Evolutionary conservation across 75 land plant species (phyloP).

Genomic region (Cryptomeria japonica): DNA sequence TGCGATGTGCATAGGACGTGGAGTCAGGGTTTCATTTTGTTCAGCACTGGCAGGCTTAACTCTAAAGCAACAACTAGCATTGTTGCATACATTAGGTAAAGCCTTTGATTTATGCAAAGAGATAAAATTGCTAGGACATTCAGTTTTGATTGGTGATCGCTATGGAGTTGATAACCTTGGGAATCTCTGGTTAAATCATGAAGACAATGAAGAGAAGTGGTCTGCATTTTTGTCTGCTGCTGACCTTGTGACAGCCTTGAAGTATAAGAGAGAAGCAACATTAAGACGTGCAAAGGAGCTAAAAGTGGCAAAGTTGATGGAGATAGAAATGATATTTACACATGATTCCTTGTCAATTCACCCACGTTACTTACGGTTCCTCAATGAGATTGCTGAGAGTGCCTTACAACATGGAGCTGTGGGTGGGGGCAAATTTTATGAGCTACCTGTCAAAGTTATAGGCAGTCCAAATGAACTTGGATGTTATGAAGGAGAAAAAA

Average conservation of each 20-base stretch:
- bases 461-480: conserved; percentile 8
- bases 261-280: conserved; percentile 18
- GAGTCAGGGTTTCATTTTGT: conserved; percentile 37
- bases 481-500: conserved; percentile 1
- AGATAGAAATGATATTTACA: conserved; percentile 49
- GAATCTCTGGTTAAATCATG: conserved; percentile 36
- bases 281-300: conserved; percentile 28
- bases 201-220: conserved; percentile 29
- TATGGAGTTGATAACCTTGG: conserved; percentile 49
- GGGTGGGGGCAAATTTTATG: conserved; percentile 34
- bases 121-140: conserved; percentile 21
- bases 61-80: conserved; percentile 13
- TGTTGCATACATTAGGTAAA: conserved; percentile 34
- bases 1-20: conserved; percentile 44
- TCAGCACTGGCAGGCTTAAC: conserved; percentile 23
- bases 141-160: conserved; percentile 42
- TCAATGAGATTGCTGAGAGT: conserved; percentile 26
- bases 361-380: conserved; percentile 32
- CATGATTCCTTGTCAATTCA: conserved; percentile 28
- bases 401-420: conserved; percentile 38
- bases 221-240: conserved; percentile 23
- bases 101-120: conserved; percentile 26
- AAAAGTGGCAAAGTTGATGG: conserved; percentile 37
- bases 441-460: conserved; percentile 38
- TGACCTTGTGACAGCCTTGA: conserved; percentile 25